These are phyloP conservation scores for Pseudogymnoascus sp. DNA, from an alignment of 2,329 filamentous ascomycete genomes.

Conservation along the genomic window DNA sequence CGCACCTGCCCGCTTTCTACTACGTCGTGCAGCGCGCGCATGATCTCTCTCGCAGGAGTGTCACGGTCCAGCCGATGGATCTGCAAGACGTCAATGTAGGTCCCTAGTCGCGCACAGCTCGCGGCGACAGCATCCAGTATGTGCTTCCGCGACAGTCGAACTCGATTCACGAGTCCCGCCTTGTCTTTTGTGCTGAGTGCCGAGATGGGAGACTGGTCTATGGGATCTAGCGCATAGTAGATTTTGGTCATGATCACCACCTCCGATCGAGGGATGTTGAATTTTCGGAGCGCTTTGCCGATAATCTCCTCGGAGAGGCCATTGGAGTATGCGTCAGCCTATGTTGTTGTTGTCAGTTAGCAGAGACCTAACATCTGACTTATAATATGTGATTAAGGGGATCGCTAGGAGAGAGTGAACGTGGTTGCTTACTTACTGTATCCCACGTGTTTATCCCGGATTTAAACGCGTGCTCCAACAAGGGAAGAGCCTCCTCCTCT, in stretches of 20 bases:
- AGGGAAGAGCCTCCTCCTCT: too few species aligned
- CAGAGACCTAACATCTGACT: too few species aligned
- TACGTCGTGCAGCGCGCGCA: constrained; percentile 41
- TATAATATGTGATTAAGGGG: too few species aligned
- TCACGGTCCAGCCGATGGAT: constrained; percentile 50
- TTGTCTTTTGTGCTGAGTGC: constrained; percentile 39
- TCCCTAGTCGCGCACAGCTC: constrained; percentile 44
- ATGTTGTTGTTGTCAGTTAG: too few species aligned
- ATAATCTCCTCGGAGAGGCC: constrained; percentile 38
- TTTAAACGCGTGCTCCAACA: too few species aligned
- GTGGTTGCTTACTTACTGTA: too few species aligned
- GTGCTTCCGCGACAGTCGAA: constrained; percentile 50
- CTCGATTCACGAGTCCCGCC: constrained; percentile 34
- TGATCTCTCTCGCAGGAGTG: constrained; percentile 41
- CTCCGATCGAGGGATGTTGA: constrained; percentile 39
- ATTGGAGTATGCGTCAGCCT: constrained; percentile 34
- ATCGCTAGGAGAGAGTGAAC: too few species aligned
- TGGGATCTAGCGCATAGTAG: constrained; percentile 38
- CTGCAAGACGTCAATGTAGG: constrained; percentile 45
- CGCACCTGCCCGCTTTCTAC: constrained; percentile 33
- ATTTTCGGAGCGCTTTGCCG: constrained; percentile 42
- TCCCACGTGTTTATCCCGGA: too few species aligned
- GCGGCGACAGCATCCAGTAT: constrained; percentile 56
- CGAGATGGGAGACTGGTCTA: constrained; percentile 34
- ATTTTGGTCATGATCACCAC: constrained; percentile 51